Evolutionary conservation across 1,284 basidiomycete species (phyloP).

Genomic region (Pseudozyma pruni): DNA sequence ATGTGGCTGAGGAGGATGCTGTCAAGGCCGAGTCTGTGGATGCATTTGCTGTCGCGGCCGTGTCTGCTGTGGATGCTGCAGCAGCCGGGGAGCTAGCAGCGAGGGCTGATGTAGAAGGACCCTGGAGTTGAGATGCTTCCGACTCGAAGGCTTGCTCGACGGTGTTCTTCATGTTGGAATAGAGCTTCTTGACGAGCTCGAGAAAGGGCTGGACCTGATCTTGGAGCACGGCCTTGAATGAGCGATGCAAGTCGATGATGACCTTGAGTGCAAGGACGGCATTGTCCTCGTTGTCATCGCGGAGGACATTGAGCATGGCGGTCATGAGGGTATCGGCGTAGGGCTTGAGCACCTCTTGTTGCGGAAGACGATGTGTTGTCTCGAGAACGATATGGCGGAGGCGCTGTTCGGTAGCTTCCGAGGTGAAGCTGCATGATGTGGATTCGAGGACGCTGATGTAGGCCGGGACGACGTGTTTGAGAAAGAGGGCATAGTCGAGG

Average conservation of each 20-base stretch:
- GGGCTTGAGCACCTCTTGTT: conserved; percentile 80
- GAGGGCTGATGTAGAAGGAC: conserved; percentile 1
- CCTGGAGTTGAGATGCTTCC: conserved; percentile 43
- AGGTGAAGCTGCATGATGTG: conserved; percentile 80
- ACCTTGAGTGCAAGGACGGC: conserved; percentile 91
- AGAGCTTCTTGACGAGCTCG: conserved; percentile 78
- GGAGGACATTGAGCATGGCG: conserved; percentile 81
- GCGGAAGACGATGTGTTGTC: conserved; percentile 82
- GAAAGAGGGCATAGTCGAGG: conserved; percentile 77
- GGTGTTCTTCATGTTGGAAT: conserved; percentile 79
- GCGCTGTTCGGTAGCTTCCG: conserved; percentile 80
- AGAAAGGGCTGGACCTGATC: conserved; percentile 84
- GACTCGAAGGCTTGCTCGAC: conserved; percentile 78
- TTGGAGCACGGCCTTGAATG: conserved; percentile 73
- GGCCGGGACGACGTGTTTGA: conserved; percentile 76
- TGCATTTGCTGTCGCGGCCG: conserved; percentile 2
- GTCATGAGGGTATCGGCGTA: conserved; percentile 78
- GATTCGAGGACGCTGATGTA: conserved; percentile 81
- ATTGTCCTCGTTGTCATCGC: conserved; percentile 96
- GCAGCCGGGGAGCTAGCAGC: conserved; percentile 8
- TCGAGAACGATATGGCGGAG: conserved; percentile 72
- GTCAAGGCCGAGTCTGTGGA: conserved; percentile 6
- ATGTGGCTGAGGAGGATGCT: conserved; percentile 5
- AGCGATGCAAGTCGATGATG: conserved; percentile 77
- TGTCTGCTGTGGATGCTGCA: conserved; percentile 1